Evolutionary conservation across 352 stramenopile species (phyloP).

Genomic region (Pythium inflatum): DNA sequence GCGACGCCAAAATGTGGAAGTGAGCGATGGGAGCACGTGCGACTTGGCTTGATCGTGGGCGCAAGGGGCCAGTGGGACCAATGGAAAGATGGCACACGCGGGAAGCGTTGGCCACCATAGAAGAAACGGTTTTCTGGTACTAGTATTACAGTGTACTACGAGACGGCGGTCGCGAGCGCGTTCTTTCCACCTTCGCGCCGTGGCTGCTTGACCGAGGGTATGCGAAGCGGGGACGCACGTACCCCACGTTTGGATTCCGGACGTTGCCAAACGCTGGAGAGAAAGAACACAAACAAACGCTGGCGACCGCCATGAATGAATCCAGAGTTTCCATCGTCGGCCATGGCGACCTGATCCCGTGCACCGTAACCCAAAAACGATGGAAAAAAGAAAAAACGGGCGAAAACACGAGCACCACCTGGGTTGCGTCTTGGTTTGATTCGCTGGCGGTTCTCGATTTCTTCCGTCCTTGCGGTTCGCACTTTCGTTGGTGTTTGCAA

Average conservation of each 20-base stretch:
- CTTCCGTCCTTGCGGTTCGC: slow-evolving; percentile 12
- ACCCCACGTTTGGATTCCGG: slow-evolving; percentile 13
- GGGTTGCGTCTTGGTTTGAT: slow-evolving; percentile 6
- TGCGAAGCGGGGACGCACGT: slow-evolving; percentile 35
- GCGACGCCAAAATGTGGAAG: slow-evolving; percentile 31
- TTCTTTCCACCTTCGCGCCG: slow-evolving; percentile 22
- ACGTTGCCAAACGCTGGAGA: slow-evolving; percentile 6
- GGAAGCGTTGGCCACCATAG: slow-evolving; percentile 17
- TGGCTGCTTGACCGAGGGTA: neutral
- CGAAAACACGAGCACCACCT: neutral
- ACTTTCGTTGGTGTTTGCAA: neutral
- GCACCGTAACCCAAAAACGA: slow-evolving; percentile 5
- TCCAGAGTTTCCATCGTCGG: slow-evolving; percentile 27
- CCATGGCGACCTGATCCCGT: neutral
- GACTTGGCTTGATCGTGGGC: slow-evolving; percentile 1
- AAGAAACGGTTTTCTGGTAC: slow-evolving; percentile 23
- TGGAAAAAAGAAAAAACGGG: slow-evolving; percentile 19
- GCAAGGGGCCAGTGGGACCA: neutral
- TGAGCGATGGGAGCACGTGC: slow-evolving; percentile 18
- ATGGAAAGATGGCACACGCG: slow-evolving; percentile 11
- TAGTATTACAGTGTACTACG: too few relatives aligned
- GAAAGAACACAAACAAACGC: slow-evolving; percentile 1
- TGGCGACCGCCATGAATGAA: too few relatives aligned
- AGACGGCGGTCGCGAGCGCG: slow-evolving; percentile 17
- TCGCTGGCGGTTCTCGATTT: slow-evolving; percentile 2